Evolutionary conservation across 805 yeast genomes (phyloP), one percentile per base, ranked within the genome.

Genomic region (Kodamaea kaohsiungensis): DNA sequence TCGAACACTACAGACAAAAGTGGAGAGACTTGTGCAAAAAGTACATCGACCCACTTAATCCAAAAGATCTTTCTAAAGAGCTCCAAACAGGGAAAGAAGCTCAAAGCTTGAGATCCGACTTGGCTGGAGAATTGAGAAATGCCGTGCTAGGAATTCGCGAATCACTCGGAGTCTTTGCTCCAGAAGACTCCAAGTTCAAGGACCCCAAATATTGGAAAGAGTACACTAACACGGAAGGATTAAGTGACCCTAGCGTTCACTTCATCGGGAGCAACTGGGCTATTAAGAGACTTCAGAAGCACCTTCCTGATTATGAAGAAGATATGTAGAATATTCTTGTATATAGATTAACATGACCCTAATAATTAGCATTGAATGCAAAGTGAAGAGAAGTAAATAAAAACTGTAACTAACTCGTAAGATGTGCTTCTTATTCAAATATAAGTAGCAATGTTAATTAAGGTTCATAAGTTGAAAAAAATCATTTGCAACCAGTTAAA

Each of bases 231-330:
- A 68, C 86, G 2, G 89, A 86, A 68, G 96, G 96, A 9, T 70
- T 63, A 22, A 79, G 85, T 54, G 91, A 84, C 56, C 87, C 87
- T 0, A 88, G 84, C 52, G 81, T 89, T 18, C 71, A 83, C 60
- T 88, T 89, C 60, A 79, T 88, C 25, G 96, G 96, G 1, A 73
- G 84, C 63, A 89, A 89, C 65, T 89, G 96, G 95, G 96, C 96
- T 1, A 81, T 88, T 39, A 83, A 81, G 65, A 77, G 91, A 61
- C 78, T 85, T 47, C 96, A 89, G 65, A 76, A 75, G 53, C 79
- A 75, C 63, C 63, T 76, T 49, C 75, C 73, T 7, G 74, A 70
- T 39, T 67, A 53, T 49, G 57, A 59, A 16, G 66, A 57, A 19
- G 63, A 56, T 10, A 22, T n/a, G 16, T 35, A 37, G 27, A n/a